These are phyloP conservation scores for Escovopsis weberi DNA, from an alignment of 2,329 filamentous ascomycete species.

Conservation along the genomic window DNA sequence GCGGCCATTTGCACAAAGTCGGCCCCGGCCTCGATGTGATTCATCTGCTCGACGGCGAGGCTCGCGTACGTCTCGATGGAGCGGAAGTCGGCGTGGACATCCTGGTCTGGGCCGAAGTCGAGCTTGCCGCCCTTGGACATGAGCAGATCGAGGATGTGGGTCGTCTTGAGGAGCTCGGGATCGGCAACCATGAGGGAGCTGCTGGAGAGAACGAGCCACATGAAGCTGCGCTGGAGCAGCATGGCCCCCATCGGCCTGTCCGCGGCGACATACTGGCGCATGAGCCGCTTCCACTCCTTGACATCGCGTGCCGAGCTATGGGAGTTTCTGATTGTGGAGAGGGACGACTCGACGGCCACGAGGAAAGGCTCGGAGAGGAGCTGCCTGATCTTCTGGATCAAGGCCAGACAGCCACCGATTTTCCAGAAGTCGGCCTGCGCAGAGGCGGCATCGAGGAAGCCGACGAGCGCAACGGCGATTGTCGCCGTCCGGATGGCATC, in stretches of 20 bases:
- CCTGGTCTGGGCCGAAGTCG: constrained; percentile 17
- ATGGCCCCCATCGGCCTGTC: constrained; percentile 80
- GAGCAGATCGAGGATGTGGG: constrained; percentile 60
- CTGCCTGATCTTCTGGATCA: constrained; percentile 57
- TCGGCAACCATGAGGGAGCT: constrained; percentile 60
- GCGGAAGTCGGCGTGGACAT: constrained; percentile 35
- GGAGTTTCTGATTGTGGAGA: constrained; percentile 78
- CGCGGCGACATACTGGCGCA: constrained; percentile 66
- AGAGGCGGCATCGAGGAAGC: constrained; percentile 74
- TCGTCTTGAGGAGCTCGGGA: constrained; percentile 40
- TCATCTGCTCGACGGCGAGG: constrained; percentile 70
- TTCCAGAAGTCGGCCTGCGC: constrained; percentile 71
- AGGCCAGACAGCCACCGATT: constrained; percentile 52
- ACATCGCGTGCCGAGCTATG: constrained; percentile 48
- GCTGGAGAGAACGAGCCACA: constrained; percentile 66
- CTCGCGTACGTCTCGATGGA: constrained; percentile 51
- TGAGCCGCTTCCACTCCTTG: constrained; percentile 77
- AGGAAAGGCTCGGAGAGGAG: constrained; percentile 76
- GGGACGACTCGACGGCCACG: constrained; percentile 72
- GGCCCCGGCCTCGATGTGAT: constrained; percentile 71
- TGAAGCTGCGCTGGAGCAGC: constrained; percentile 78
- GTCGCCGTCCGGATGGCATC: constrained; percentile 58
- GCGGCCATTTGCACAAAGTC: constrained; percentile 77
- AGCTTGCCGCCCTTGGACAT: constrained; percentile 41
- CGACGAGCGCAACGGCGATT: constrained; percentile 71